phyloP scores from a whole-genome alignment of 139 green algal genomes.

The Monoraphidium neglectum region DNA sequence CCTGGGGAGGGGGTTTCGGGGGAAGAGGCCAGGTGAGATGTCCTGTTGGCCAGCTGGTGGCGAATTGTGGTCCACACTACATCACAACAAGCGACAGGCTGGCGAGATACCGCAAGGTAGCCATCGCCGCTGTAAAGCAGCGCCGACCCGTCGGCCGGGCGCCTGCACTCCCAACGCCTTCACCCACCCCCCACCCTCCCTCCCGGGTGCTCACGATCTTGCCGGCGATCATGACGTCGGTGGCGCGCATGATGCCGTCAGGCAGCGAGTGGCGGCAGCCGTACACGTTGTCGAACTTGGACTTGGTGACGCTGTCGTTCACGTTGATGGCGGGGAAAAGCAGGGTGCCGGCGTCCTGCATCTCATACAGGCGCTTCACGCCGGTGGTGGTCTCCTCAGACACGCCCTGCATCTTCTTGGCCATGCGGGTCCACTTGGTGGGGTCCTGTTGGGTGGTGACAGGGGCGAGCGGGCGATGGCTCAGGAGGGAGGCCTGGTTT shows the following conservation, averaged over 20 bases:
- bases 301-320: conserved; percentile 99
- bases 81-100: no score
- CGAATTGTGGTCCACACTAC: no score
- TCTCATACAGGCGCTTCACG: conserved; percentile 99
- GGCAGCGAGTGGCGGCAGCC: conserved; percentile 99
- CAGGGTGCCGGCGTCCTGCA: conserved; percentile 86
- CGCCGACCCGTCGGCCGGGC: no score
- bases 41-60: no score
- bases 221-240: conserved; percentile 89
- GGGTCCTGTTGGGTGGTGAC: conserved; percentile 32
- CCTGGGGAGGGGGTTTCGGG: conserved; percentile 10
- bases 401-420: conserved; percentile 79
- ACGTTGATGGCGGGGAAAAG: conserved; percentile 99
- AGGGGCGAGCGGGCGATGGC: no score
- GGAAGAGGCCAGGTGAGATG: no score
- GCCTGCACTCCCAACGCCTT: no score
- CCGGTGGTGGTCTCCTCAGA: conserved; percentile 99
- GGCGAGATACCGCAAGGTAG: no score
- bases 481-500: no score
- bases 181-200: no score
- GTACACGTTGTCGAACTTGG: conserved; percentile 99
- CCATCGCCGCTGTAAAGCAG: no score
- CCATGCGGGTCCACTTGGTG: conserved; percentile 69
- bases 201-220: conserved; percentile 15
- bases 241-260: conserved; percentile 99